A percentile compares a stretch with the other conserved stretches of the same genome.
Conservation (phyloP, 148 eudicot genomes). For the Amaranthus palmeri region DNA sequence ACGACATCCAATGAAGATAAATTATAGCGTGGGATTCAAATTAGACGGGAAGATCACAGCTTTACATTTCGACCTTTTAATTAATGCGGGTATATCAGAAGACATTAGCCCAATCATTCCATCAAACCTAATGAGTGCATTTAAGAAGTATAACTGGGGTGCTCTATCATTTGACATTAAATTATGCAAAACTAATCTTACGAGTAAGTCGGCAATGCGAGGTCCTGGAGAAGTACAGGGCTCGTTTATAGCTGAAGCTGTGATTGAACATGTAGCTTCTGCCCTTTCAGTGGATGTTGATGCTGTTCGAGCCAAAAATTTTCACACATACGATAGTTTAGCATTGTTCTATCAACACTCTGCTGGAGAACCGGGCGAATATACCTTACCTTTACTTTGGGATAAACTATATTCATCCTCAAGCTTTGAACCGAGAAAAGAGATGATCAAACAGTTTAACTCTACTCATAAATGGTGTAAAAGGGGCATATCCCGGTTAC, state of each 20-base stretch:
- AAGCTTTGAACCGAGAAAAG: conserved; percentile 35
- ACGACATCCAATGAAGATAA: conserved; percentile 92
- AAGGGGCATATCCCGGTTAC: conserved; percentile 78
- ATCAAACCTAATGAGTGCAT: conserved; percentile 30
- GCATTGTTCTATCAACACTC: conserved; percentile 40
- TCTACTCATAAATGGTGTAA: conserved; percentile 52
- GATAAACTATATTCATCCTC: conserved; percentile 57
- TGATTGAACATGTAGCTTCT: conserved; percentile 78
- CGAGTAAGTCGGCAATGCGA: conserved; percentile 78
- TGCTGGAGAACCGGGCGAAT: conserved; percentile 55
- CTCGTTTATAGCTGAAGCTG: conserved; percentile 75
- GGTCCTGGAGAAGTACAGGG: conserved; percentile 84
- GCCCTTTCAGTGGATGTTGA: conserved; percentile 61
- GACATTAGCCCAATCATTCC: conserved; percentile 73
- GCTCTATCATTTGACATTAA: conserved; percentile 73
- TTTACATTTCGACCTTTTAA: conserved; percentile 53
- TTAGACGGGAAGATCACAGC: conserved; percentile 85
- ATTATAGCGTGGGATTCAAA: conserved; percentile 78
- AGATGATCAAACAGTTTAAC: conserved; percentile 42
- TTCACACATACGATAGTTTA: conserved; percentile 63
- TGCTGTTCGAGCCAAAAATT: conserved; percentile 50
- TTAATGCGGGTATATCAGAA: conserved; percentile 50
- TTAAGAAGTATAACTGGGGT: conserved; percentile 86
- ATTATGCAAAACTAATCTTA: conserved; percentile 79
- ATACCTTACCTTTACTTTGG: conserved; percentile 74